Evolutionary conservation across 1,139 yeast genomes (phyloP).

Genomic region (Yamadazyma diddensiae): DNA sequence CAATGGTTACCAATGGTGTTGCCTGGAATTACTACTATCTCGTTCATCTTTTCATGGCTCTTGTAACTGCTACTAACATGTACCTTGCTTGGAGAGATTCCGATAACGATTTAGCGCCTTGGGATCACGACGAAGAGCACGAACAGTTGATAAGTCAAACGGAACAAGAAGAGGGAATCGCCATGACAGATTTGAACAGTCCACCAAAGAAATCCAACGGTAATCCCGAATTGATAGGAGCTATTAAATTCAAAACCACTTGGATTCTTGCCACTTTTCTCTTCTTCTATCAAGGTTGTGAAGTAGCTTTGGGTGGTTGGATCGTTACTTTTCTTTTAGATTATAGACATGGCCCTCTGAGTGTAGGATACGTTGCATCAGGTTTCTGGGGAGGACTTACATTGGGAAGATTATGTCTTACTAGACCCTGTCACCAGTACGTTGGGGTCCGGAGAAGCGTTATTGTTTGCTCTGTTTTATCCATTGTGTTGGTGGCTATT

Average conservation of each 20-base stretch:
- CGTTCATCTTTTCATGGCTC: conserved; percentile 41
- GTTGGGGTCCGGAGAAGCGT: conserved; percentile 52
- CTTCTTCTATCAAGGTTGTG: conserved; percentile 65
- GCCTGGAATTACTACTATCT: conserved; percentile 55
- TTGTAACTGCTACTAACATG: conserved; percentile 23
- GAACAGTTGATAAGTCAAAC: conserved; percentile 8
- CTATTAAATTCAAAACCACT: conserved; percentile 42
- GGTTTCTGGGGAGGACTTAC: conserved; percentile 76
- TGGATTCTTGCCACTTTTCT: conserved; percentile 57
- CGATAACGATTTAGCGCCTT: conserved; percentile 39
- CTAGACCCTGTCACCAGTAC: conserved; percentile 36
- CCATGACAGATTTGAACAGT: conserved; percentile 6
- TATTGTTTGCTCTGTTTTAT: conserved; percentile 26
- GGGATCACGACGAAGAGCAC: conserved; percentile 24
- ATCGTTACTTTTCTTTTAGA: conserved; percentile 60
- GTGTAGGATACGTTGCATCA: conserved; percentile 63
- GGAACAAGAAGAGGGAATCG: conserved; percentile 12
- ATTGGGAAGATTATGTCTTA: conserved; percentile 52
- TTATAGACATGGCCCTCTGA: conserved; percentile 47
- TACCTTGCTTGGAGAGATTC: conserved; percentile 40
- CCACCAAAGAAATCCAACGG: conserved; percentile 1
- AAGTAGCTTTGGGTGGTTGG: conserved; percentile 72
- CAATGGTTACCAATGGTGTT: conserved; percentile 45
- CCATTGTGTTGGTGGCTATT: conserved; percentile 38
- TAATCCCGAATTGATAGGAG: conserved; percentile 18